phyloP scores from a whole-genome alignment of 805 yeast species.

The Monosporozyma unispora region DNA sequence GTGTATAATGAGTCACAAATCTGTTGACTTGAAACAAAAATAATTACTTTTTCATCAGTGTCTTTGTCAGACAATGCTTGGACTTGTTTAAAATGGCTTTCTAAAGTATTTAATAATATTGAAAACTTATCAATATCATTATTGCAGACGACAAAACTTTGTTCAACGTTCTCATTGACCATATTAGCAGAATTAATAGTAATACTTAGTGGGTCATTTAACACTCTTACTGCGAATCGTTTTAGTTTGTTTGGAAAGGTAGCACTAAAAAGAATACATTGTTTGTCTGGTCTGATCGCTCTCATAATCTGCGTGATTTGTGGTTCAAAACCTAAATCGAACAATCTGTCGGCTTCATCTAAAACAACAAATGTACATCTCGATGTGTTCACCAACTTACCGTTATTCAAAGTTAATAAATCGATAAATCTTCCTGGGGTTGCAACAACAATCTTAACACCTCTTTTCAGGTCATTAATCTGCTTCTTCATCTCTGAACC shows the following conservation, averaged over 20 bases:
- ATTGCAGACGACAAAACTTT: slow-evolving; percentile 52
- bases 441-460: slow-evolving; percentile 75
- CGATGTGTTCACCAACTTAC: slow-evolving; percentile 54
- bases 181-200: slow-evolving; percentile 71
- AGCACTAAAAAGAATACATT: slow-evolving; percentile 86
- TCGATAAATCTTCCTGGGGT: slow-evolving; percentile 96
- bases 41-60: slow-evolving; percentile 45
- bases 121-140: slow-evolving; percentile 48
- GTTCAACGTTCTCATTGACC: slow-evolving; percentile 74
- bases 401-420: slow-evolving; percentile 71
- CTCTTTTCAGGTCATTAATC: slow-evolving; percentile 68
- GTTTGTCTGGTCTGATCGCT: slow-evolving; percentile 75
- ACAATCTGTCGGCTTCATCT: slow-evolving; percentile 95
- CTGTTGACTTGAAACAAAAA: slow-evolving; percentile 86
- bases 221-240: slow-evolving; percentile 54
- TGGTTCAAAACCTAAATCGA: slow-evolving; percentile 95
- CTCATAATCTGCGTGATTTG: slow-evolving; percentile 76
- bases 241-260: slow-evolving; percentile 84
- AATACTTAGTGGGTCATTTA: slow-evolving; percentile 62
- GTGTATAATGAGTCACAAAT: slow-evolving; percentile 65
- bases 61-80: slow-evolving; percentile 3
- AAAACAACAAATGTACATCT: slow-evolving; percentile 75
- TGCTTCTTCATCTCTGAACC: slow-evolving; percentile 79
- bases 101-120: slow-evolving; percentile 47
- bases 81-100: slow-evolving; percentile 23